Evolutionary conservation across 495 filamentous ascomycete genomes (phyloP).

Genomic region (Hyphodiscus hymeniophilus): DNA sequence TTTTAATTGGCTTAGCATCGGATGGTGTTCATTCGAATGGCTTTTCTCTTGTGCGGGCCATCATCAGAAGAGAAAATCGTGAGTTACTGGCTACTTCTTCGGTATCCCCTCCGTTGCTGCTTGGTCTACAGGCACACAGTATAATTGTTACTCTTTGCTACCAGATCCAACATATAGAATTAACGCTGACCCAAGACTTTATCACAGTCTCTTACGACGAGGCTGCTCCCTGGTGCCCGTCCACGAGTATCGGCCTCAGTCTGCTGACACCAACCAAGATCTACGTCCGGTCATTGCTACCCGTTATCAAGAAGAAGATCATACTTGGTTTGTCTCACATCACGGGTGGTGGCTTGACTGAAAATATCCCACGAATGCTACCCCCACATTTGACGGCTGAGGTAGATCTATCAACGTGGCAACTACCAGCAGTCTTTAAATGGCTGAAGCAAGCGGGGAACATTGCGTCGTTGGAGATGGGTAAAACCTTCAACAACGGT

Average conservation of each 20-base stretch:
- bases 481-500: slow-evolving; percentile 87
- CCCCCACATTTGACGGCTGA: slow-evolving; percentile 48
- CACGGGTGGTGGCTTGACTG: slow-evolving; percentile 84
- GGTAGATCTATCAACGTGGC: slow-evolving; percentile 66
- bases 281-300: slow-evolving; percentile 68
- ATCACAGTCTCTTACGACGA: slow-evolving; percentile 62
- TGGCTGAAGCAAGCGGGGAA: slow-evolving; percentile 81
- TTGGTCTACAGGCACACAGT: too few species aligned
- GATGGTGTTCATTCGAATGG: slow-evolving; percentile 90
- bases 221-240: slow-evolving; percentile 61
- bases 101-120: too few species aligned
- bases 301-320: slow-evolving; percentile 45
- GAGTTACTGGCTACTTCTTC: too few species aligned
- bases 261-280: slow-evolving; percentile 75
- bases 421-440: slow-evolving; percentile 62
- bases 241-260: slow-evolving; percentile 55
- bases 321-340: slow-evolving; percentile 93
- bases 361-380: slow-evolving; percentile 81
- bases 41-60: slow-evolving; percentile 85
- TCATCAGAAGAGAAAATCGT: slow-evolving; percentile 56
- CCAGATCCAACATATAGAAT: too few species aligned
- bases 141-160: too few species aligned
- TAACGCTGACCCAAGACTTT: too few species aligned
- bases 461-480: slow-evolving; percentile 68
- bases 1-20: slow-evolving; percentile 73